Evolutionary conservation across 352 stramenopile genomes (phyloP), one percentile per base, ranked within the genome.

Genomic region (Globisporangium abappressorium): DNA sequence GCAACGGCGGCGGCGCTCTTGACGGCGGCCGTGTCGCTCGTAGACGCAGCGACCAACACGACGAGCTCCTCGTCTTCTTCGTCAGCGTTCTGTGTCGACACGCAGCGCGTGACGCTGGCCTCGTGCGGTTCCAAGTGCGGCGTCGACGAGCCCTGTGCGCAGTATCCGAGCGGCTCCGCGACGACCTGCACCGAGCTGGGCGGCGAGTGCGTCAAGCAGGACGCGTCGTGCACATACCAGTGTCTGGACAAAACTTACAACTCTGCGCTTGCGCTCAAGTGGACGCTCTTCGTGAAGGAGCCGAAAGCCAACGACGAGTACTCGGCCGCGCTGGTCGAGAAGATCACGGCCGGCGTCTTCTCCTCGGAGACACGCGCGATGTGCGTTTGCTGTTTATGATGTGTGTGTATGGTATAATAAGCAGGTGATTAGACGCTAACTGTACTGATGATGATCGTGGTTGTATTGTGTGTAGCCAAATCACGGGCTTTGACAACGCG

Each of bases 241-340:
- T 94, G 85, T 65, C 73, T 94, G 5, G 36, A 51, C 20, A 57
- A 75, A 12, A 71, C 81, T 7, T 93, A 84, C 76, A 88, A 87
- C 64, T 62, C 72, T 5, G n/a, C 55, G 20, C 62, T 62, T 5
- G n/a, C 55, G 22, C 64, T 62, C 33, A 87, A 88, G 65, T 84
- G 81, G 65, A 92, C 78, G 56, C 73, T 94, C n/a, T 91, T 91
- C 56, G 72, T 92, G 7, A 92, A 94, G 66, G 73, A 86, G 0
- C 84, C 84, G 0, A 65, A 60, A 46, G 59, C 68, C n/a, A 73
- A 63, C 36, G 67, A 71, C 24, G 2, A 49, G 26, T 89, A 85
- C 61, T 77, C 84, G 15, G 77, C 79, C 20, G 85, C 85, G 24
- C 77, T 78, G 22, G 75, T 94, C 36, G 71, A 84, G 46, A 69